These are phyloP conservation scores for Xylariaceae sp. DNA, from an alignment of 2,329 filamentous ascomycete genomes.

Conservation along the genomic window DNA sequence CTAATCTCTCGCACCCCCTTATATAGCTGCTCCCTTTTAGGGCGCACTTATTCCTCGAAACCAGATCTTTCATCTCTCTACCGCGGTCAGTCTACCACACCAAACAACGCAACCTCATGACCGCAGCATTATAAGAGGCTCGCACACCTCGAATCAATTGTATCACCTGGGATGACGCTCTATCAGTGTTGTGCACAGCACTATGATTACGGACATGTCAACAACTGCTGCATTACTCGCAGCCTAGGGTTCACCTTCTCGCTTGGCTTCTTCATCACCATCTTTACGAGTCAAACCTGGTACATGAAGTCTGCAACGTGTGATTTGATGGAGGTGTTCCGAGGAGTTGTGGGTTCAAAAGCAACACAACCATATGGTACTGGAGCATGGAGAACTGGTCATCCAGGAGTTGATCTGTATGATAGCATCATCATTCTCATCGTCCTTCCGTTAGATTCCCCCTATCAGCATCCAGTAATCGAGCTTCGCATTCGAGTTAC, in stretches of 20 bases:
- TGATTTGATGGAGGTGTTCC: not conserved
- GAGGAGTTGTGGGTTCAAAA: not conserved
- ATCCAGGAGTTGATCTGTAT: constrained; percentile 22
- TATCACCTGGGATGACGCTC: not conserved
- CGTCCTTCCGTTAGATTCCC: constrained; percentile 21
- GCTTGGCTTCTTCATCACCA: not conserved
- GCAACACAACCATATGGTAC: not conserved
- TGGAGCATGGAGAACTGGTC: constrained; percentile 2
- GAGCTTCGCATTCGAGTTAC: constrained; percentile 12
- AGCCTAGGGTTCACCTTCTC: not conserved
- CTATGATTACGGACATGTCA: not conserved
- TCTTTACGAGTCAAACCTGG: constrained; percentile 18
- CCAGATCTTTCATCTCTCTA: not conserved
- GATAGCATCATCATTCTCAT: constrained; percentile 21
- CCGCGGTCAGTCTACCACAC: not conserved
- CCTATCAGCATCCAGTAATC: constrained; percentile 20
- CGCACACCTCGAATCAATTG: not conserved
- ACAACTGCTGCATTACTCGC: not conserved
- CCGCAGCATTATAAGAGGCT: not conserved
- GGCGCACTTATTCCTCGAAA: constrained; percentile 1
- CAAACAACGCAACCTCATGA: too few relatives aligned
- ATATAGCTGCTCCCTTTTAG: constrained; percentile 10
- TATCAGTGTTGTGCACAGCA: not conserved
- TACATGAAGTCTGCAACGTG: constrained; percentile 6
- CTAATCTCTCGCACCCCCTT: not conserved